Percentiles rank a stretch among this genome's conserved stretches.
Conservation (phyloP, 805 yeast species). For the Nakazawaea holstii region DNA sequence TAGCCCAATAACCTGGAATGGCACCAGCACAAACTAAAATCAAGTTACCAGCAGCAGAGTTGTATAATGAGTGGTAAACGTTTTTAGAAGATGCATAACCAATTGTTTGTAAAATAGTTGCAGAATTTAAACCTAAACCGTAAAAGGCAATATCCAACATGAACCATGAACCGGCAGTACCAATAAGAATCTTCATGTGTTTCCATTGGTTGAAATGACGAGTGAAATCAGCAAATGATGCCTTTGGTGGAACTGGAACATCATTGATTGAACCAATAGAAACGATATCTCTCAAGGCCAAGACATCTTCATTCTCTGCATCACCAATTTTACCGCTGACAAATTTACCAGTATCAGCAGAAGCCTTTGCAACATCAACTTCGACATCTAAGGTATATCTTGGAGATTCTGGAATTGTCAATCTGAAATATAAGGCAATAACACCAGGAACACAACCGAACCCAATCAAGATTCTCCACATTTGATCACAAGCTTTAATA, state of each 20-base stretch:
- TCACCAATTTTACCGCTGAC: conserved; percentile 45
- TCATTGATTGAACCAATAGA: conserved; percentile 12
- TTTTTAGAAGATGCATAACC: conserved; percentile 74
- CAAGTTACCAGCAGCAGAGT: conserved; percentile 87
- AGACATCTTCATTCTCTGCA: conserved; percentile 39
- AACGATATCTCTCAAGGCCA: conserved; percentile 38
- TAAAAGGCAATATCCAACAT: conserved; percentile 85
- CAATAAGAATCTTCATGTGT: conserved; percentile 75
- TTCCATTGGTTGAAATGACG: conserved; percentile 81
- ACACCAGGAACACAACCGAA: conserved; percentile 88
- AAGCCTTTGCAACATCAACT: conserved; percentile 49
- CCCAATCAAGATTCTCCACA: conserved; percentile 92
- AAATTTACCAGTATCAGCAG: conserved; percentile 51
- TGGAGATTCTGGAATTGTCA: conserved; percentile 93
- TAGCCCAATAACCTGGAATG: conserved; percentile 88
- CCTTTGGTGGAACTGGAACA: conserved; percentile 60
- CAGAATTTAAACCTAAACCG: conserved; percentile 81
- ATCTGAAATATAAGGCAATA: conserved; percentile 82
- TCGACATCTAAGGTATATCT: conserved; percentile 79
- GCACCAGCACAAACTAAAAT: conserved; percentile 93
- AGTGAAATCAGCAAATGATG: conserved; percentile 69
- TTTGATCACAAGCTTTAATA: conserved; percentile 77
- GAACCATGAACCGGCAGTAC: conserved; percentile 93
- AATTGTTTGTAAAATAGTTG: conserved; percentile 73
- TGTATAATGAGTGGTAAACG: conserved; percentile 65